Evolutionary conservation across 345 rosid species (phyloP).

Genomic region (Aquilaria malaccensis): DNA sequence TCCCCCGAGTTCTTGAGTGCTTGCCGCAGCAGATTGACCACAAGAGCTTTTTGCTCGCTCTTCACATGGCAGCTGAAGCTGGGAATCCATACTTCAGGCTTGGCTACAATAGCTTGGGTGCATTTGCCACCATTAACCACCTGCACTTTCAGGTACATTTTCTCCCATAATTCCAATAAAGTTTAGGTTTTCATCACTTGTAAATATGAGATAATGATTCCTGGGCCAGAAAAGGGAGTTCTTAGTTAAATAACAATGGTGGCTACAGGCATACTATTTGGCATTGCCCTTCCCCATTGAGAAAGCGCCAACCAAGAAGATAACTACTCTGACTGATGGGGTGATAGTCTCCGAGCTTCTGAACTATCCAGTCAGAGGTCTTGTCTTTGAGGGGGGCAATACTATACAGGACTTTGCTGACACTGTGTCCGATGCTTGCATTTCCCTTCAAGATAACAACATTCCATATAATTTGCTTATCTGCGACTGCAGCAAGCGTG

Average conservation of each 20-base stretch:
- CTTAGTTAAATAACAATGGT: not conserved
- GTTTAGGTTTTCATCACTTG: too few species aligned
- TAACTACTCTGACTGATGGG: conserved; percentile 32
- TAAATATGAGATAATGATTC: too few species aligned
- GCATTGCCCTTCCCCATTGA: conserved; percentile 77
- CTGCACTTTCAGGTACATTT: conserved; percentile 90
- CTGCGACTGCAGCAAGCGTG: conserved; percentile 66
- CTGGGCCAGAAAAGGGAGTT: too few species aligned
- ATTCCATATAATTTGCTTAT: conserved; percentile 83
- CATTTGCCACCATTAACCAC: conserved; percentile 97
- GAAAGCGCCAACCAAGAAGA: conserved; percentile 63
- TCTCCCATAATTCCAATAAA: not conserved
- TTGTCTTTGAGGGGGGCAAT: conserved; percentile 76
- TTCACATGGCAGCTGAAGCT: conserved; percentile 79
- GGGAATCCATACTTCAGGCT: conserved; percentile 74
- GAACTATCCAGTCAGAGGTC: conserved; percentile 83
- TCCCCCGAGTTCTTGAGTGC: conserved; percentile 81
- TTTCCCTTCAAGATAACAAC: conserved; percentile 89
- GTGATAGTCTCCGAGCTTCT: conserved; percentile 61
- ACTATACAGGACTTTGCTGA: conserved; percentile 45
- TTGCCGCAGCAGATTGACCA: conserved; percentile 93
- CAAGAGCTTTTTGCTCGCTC: conserved; percentile 76
- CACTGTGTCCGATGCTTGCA: conserved; percentile 60
- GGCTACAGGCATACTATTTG: conserved; percentile 73
- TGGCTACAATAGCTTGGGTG: conserved; percentile 97